Base-by-base conservation (phyloP, 164 flowering plant species). In the Macadamia integrifolia region DNA sequence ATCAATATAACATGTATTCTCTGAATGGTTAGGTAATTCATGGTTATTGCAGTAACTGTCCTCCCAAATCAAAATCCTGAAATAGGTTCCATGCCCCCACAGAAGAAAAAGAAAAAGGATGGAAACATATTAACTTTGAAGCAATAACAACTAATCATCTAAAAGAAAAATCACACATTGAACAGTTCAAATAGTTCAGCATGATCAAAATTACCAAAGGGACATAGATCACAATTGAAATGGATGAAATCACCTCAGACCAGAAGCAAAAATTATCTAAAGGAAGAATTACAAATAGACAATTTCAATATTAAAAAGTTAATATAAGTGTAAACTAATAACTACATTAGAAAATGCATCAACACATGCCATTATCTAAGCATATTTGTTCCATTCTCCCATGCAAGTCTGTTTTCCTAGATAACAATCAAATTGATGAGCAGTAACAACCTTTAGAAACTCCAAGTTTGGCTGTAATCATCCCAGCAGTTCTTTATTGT, bases 61-160 rank as follows among this genome's bases (percentile, higher is more conserved):
- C 77, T 87, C 93, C 87, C 84, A 91, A 57, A 88, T 86, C 76
- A 91, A 71, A 73, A 87, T 73, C 91, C 97, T 91, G 82, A 68
- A 78, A 71, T 59, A 72, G 31, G 30, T 52, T 46, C 55, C 69
- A 66, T 2, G 53, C 10, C 13, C 58, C 29, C 44, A 7, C 18
- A 63, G 52, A 46, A 23, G 8, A 9, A 59, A 7, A 6, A 29
- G 43, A 23, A 12, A 14, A 59, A 7, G 2, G 40, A 42, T 40
- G 13, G 65, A 18, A 49, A 43, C 1, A 62, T 50, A 31, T 57
- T 42, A 15, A 53, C 52, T 11, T 61, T 12, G 18, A n/a, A 62
- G 29, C 61, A 43, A 44, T 43, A 60, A 14, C 49, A 17, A 23
- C 48, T 32, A 61, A 61, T 40, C 7, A 6, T 46, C 50, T 2